Conservation (phyloP, 257 asterid genomes). For the Rhazya stricta region DNA sequence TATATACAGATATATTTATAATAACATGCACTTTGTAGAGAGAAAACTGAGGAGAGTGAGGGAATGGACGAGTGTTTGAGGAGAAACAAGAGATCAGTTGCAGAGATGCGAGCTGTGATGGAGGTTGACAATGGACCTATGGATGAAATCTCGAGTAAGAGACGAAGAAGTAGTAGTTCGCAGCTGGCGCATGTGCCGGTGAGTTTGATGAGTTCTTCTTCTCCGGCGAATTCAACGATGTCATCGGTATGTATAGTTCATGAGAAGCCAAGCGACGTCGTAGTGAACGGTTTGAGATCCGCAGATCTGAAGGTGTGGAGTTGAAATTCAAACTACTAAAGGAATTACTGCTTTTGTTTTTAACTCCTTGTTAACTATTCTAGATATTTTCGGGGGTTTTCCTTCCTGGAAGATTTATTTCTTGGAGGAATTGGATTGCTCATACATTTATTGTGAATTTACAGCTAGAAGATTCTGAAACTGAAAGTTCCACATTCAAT, state of each 20-base stretch:
- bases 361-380: neutral
- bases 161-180: slow-evolving; percentile 40
- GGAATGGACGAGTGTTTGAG: slow-evolving; percentile 32
- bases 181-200: slow-evolving; percentile 24
- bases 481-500: slow-evolving; percentile 39
- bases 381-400: neutral
- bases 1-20: slow-evolving; percentile 1
- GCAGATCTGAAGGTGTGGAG: slow-evolving; percentile 68
- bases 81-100: slow-evolving; percentile 31
- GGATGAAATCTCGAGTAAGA: slow-evolving; percentile 48
- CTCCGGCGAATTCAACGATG: slow-evolving; percentile 41
- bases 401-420: neutral
- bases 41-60: neutral
- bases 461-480: slow-evolving; percentile 44
- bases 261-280: slow-evolving; percentile 28
- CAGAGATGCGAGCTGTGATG: neutral
- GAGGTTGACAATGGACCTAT: slow-evolving; percentile 18
- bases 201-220: slow-evolving; percentile 31
- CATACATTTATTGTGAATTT: slow-evolving; percentile 39
- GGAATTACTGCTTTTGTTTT: neutral
- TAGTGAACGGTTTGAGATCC: slow-evolving; percentile 28
- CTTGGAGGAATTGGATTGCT: neutral
- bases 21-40: neutral
- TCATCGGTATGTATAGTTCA: slow-evolving; percentile 26
- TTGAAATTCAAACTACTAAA: slow-evolving; percentile 20